Evolutionary conservation across 225 moss, liverwort and hornwort species (phyloP).

Genomic region (Takakia lepidozioides): DNA sequence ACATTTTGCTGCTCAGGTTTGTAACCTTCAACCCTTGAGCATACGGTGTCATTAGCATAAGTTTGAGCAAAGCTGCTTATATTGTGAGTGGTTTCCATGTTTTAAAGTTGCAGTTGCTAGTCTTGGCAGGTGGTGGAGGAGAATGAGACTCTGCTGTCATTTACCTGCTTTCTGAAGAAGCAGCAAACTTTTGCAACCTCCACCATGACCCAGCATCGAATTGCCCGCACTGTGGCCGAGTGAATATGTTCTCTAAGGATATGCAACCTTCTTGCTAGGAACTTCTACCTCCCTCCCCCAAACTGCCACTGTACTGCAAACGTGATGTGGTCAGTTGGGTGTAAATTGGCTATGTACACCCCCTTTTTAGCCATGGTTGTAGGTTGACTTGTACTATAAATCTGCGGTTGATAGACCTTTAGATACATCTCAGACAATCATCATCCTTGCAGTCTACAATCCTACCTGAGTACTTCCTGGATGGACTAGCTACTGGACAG

Average conservation of each 20-base stretch:
- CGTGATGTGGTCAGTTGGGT: too few species aligned
- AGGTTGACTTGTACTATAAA: too few species aligned
- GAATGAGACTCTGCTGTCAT: constrained; percentile 82
- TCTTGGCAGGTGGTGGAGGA: constrained; percentile 80
- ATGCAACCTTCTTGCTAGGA: too few species aligned
- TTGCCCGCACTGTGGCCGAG: constrained; percentile 79
- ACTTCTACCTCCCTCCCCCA: too few species aligned
- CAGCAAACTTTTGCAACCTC: constrained; percentile 76
- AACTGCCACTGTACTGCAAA: too few species aligned
- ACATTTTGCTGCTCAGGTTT: constrained; percentile 93
- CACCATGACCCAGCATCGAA: constrained; percentile 69
- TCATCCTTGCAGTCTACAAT: too few species aligned
- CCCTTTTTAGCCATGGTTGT: too few species aligned
- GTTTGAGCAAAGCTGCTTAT: neutral
- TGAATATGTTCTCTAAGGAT: constrained; percentile 3
- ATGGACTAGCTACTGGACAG: too few species aligned
- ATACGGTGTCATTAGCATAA: neutral
- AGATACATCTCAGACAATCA: too few species aligned
- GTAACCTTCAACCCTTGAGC: neutral
- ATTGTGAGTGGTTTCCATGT: neutral
- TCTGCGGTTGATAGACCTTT: too few species aligned
- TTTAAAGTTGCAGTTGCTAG: neutral
- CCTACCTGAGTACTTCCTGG: too few species aligned
- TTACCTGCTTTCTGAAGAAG: constrained; percentile 81
- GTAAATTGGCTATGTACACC: too few species aligned